Conservation (phyloP, 768 basidiomycete species). For the Tephrocybe sp. region DNA sequence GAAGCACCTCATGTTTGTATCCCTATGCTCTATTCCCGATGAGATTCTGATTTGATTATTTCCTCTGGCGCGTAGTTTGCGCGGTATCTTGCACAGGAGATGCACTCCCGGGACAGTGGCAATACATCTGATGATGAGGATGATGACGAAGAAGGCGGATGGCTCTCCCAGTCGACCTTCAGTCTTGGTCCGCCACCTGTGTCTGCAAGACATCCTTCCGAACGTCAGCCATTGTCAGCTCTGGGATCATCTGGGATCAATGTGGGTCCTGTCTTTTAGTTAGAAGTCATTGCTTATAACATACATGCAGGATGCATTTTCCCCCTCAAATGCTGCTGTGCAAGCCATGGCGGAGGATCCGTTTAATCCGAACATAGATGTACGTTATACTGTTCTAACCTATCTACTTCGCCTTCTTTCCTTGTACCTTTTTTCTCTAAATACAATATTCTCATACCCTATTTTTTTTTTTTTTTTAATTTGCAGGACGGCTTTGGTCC, state of each 20-base stretch:
- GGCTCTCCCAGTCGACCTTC: slow-evolving; percentile 79
- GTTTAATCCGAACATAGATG: slow-evolving; percentile 54
- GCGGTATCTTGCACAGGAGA: slow-evolving; percentile 73
- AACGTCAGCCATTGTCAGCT: slow-evolving; percentile 34
- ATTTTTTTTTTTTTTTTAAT: too few relatives aligned
- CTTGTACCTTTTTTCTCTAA: neutral
- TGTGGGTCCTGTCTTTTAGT: slow-evolving; percentile 33
- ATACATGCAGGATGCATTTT: slow-evolving; percentile 49
- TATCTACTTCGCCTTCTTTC: neutral
- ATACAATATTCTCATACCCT: neutral
- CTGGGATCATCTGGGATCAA: slow-evolving; percentile 47
- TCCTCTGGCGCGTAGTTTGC: slow-evolving; percentile 55
- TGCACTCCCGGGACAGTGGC: slow-evolving; percentile 61
- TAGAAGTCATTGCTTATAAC: neutral
- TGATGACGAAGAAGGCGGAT: slow-evolving; percentile 78
- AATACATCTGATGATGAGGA: slow-evolving; percentile 57
- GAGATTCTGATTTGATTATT: neutral
- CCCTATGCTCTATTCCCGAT: neutral
- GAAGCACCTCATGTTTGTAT: slow-evolving; percentile 42
- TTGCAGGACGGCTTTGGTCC: slow-evolving; percentile 72
- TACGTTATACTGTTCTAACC: slow-evolving; percentile 23
- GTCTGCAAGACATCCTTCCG: slow-evolving; percentile 40
- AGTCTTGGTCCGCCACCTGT: slow-evolving; percentile 49
- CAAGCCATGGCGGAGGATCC: slow-evolving; percentile 43
- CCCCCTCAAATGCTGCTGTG: slow-evolving; percentile 30